Percentiles rank a stretch among this genome's conserved stretches.
Evolutionary conservation across 2,329 filamentous ascomycete species (phyloP).

Genomic region (Paracoccidioides brasiliensis): DNA sequence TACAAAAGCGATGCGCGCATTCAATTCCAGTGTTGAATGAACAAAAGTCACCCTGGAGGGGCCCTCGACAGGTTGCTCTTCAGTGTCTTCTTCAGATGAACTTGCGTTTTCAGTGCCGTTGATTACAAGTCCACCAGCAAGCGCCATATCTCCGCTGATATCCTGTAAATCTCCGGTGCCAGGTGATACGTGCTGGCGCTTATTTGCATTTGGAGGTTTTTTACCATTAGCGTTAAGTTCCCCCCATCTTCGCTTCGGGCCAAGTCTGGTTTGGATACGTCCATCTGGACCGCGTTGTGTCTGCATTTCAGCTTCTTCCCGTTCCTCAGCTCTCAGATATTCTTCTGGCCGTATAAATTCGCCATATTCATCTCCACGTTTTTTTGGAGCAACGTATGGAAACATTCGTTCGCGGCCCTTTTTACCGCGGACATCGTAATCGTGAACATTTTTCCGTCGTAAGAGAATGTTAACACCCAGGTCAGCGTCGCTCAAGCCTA

Average conservation of each 20-base stretch:
- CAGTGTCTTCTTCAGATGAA: slow-evolving; percentile 41
- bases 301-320: slow-evolving; percentile 59
- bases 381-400: slow-evolving; percentile 67
- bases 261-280: slow-evolving; percentile 51
- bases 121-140: slow-evolving; percentile 17
- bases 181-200: slow-evolving; percentile 42
- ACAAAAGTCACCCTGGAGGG: slow-evolving; percentile 64
- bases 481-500: slow-evolving; percentile 77
- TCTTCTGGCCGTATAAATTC: slow-evolving; percentile 90
- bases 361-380: slow-evolving; percentile 79
- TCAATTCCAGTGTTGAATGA: slow-evolving; percentile 51
- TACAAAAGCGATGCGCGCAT: slow-evolving; percentile 69
- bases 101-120: slow-evolving; percentile 42
- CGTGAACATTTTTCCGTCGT: slow-evolving; percentile 78
- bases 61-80: slow-evolving; percentile 40
- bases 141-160: slow-evolving; percentile 37
- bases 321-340: slow-evolving; percentile 82
- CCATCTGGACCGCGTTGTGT: slow-evolving; percentile 42
- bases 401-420: slow-evolving; percentile 89
- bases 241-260: slow-evolving; percentile 91
- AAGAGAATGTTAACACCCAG: slow-evolving; percentile 83
- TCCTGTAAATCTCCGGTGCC: slow-evolving; percentile 11
- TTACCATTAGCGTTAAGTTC: slow-evolving; percentile 42
- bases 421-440: slow-evolving; percentile 83
- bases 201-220: slow-evolving; percentile 38